Base-by-base conservation (phyloP, 495 filamentous ascomycete species). In the Amniculicola lignicola region DNA sequence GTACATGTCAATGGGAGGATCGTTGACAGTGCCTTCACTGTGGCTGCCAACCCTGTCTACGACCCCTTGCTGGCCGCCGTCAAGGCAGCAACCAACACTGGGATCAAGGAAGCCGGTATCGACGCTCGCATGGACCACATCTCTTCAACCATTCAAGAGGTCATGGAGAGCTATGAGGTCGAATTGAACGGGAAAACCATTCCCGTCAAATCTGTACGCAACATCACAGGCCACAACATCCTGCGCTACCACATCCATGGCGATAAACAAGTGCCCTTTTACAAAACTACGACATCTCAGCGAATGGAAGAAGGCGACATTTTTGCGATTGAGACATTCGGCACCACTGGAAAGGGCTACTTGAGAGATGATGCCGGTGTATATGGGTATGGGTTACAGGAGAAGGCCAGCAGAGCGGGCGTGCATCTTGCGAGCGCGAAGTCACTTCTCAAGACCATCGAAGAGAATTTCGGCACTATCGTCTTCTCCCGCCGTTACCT, bases 271-370 rank as follows among this genome's bases (percentile, higher is more conserved):
- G 85, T 96, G 29, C 90, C 90, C 5, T 92, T 95, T 60, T 87
- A 95, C 24, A 94, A 94, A 75, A 81, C 78, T 61, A 77, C 79
- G 62, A 91, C 87, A 28, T 90, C 87, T 16, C 59, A 63, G 33
- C 53, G 58, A 74, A 96, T 96, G 90, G 90, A 95, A 75, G 90
- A 95, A 69, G 89, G 89, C 19, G 90, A 96, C 66, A 81, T 87
- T 11, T 96, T 92, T 67, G 90, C 90, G 38, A 94, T 96, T 59
- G 90, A 95, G 70, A 95, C 90, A 6, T 96, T 95, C 63, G 90
- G 90, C 43, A 92, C 85, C 74, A 96, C 90, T 50, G 90, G 90
- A 61, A 91, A 89, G 69, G 90, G 86, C 44, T 84, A 85, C 67
- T 84, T 95, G 43, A 74, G 82, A 61, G 89, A 94, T 65, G 87